Base-by-base conservation (phyloP, 371 early-diverging fungal genomes). In the Mucor indicus region DNA sequence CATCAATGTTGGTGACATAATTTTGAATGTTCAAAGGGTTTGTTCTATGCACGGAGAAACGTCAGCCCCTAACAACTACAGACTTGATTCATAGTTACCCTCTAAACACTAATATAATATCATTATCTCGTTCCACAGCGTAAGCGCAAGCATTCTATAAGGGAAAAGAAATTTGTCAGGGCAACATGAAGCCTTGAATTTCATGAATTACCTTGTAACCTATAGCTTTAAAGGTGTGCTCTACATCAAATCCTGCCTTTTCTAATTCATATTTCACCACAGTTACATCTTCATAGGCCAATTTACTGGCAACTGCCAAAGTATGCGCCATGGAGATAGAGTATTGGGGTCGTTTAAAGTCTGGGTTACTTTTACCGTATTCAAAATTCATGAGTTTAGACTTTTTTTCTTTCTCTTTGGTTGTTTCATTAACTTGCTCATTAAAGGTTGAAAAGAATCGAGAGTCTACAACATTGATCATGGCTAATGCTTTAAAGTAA, bases 1-100 rank as follows among this genome's bases (percentile, higher is more conserved):
- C 64, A 22, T 69, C 69, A 10, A 80, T 48, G 38, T 80, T 77
- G 11, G 80, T 80, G 29, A 77, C 69, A 44, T 71, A 77, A 36
- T 80, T 73, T 53, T 80, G 80, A 24, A 80, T 72, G 44, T 80
- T 80, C 23, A 80, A 53, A n/a, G 80, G 80, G 45, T 80, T 77
- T 7, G 80, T 80, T n/a, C 77, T 64, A 32, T 25, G 20, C 11
- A 37, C 1, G 1, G 25, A n/a, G 10, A 16, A 29, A 13, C 25
- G 19, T 40, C 13, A 22, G 24, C 5, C 16, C 13, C 5, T 21
- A 20, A 23, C 22, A 6, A 25, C 20, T 19, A 7, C 2, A 53
- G 4, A 48, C 39, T 7, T 27, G 11, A 13, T 7, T 24, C 20
- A 27, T n/a, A n/a, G n/a, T n/a, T 59, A 64, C 57, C 70, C 80